Evolutionary conservation across 2,329 filamentous ascomycete genomes (phyloP).

Genomic region (Septoria linicola): DNA sequence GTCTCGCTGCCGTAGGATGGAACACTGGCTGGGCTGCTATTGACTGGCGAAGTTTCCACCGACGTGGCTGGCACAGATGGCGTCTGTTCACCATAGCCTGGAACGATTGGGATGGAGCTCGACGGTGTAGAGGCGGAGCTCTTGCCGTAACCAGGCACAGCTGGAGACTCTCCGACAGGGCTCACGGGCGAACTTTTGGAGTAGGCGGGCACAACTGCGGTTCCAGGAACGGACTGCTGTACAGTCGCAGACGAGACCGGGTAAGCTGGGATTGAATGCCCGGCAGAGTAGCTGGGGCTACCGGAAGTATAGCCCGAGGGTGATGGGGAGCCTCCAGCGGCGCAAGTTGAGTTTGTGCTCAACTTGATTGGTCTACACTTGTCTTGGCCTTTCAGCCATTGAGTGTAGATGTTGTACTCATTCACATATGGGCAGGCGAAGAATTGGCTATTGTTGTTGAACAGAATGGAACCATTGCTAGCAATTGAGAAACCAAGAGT

Average conservation of each 20-base stretch:
- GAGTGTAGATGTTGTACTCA: constrained; percentile 25
- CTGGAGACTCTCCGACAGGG: too few species aligned
- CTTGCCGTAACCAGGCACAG: too few species aligned
- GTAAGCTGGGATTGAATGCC: constrained; percentile 13
- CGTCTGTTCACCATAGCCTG: neutral
- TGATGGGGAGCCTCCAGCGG: constrained; percentile 4
- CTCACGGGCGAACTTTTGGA: too few species aligned
- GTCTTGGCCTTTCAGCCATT: constrained; percentile 18
- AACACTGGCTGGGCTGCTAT: neutral
- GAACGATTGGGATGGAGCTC: neutral
- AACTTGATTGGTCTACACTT: constrained; percentile 23
- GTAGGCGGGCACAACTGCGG: neutral
- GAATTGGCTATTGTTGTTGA: constrained; percentile 21
- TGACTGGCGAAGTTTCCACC: neutral
- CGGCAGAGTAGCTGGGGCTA: constrained; percentile 1
- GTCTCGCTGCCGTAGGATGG: neutral
- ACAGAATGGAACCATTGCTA: constrained; percentile 19
- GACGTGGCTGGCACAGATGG: too few species aligned
- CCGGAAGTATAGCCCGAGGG: constrained; percentile 9
- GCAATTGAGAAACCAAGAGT: constrained; percentile 21
- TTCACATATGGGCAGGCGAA: constrained; percentile 21
- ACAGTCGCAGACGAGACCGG: neutral
- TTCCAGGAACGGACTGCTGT: neutral
- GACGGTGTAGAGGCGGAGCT: too few species aligned
- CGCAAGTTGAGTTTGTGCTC: constrained; percentile 19